Evolutionary conservation across 768 basidiomycete genomes (phyloP).

Genomic region (Tricholoma flavovirens): DNA sequence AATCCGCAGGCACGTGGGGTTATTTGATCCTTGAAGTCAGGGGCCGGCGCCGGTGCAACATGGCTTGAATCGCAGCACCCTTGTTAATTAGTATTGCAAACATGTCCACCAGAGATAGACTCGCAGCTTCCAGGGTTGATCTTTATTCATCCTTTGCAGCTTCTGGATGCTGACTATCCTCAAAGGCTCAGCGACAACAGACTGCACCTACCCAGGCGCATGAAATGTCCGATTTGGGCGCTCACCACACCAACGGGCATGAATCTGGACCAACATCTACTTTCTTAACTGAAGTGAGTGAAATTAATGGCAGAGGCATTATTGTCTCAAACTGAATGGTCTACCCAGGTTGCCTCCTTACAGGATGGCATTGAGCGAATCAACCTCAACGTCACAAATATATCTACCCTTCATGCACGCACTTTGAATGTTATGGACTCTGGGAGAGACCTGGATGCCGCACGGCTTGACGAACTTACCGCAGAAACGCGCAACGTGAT

Average conservation of each 20-base stretch:
- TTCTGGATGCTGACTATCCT: neutral
- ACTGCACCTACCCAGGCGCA: constrained; percentile 12
- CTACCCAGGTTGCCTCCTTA: constrained; percentile 33
- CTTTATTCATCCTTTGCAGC: neutral
- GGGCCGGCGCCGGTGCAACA: no score
- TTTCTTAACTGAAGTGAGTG: constrained; percentile 32
- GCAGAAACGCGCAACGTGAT: constrained; percentile 55
- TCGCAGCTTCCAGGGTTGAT: constrained; percentile 33
- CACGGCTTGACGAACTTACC: constrained; percentile 51
- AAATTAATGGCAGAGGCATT: neutral
- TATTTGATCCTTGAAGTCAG: no score
- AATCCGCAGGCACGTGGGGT: constrained; percentile 6
- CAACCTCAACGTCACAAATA: constrained; percentile 31
- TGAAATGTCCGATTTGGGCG: constrained; percentile 25
- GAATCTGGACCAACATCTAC: constrained; percentile 16
- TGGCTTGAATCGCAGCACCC: neutral
- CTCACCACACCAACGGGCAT: constrained; percentile 11
- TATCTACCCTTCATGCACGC: constrained; percentile 33
- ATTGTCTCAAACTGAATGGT: neutral
- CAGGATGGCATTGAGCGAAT: constrained; percentile 36
- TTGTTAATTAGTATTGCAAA: constrained; percentile 1
- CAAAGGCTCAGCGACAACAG: constrained; percentile 31
- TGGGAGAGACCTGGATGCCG: constrained; percentile 20
- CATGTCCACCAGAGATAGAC: constrained; percentile 33
- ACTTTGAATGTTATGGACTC: constrained; percentile 32